A percentile compares a stretch with the other conserved stretches of the same genome.
These are phyloP conservation scores for Rhizomucor miehei DNA, from an alignment of 371 early-diverging fungal genomes.

Conservation along the genomic window DNA sequence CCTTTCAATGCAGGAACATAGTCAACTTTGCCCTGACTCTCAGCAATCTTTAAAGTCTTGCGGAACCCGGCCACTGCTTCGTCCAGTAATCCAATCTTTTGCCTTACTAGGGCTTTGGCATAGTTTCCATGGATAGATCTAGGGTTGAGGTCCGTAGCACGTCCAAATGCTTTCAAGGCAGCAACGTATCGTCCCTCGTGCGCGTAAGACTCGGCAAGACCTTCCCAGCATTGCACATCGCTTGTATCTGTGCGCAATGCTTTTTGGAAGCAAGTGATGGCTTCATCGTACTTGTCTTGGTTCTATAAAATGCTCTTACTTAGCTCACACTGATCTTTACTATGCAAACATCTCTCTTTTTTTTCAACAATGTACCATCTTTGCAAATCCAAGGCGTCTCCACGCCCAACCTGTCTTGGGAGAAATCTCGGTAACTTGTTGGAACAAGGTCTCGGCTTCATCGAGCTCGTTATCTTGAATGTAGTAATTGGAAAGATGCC, in stretches of 20 bases:
- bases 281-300: conserved; percentile 49
- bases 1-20: conserved; percentile 62
- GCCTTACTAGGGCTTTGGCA: conserved; percentile 59
- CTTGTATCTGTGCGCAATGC: conserved; percentile 70
- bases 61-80: conserved; percentile 64
- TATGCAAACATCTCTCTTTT: no score
- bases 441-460: conserved; percentile 57
- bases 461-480: conserved; percentile 47
- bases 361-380: conserved; percentile 48
- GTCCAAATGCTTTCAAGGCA: conserved; percentile 74
- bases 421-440: conserved; percentile 36
- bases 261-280: conserved; percentile 81
- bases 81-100: conserved; percentile 61
- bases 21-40: conserved; percentile 27
- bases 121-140: conserved; percentile 44
- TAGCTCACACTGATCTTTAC: neutral
- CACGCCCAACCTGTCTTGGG: conserved; percentile 75
- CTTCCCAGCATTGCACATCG: conserved; percentile 77
- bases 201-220: conserved; percentile 85
- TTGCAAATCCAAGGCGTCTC: conserved; percentile 72
- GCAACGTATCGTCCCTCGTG: conserved; percentile 84
- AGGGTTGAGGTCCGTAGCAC: conserved; percentile 69
- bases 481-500: conserved; percentile 62
- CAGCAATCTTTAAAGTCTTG: conserved; percentile 38
- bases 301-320: conserved; percentile 28